Percentiles rank a stretch among this genome's conserved stretches.
Conservation (phyloP, 371 early-diverging fungal species). For the Mucor piriformis region DNA sequence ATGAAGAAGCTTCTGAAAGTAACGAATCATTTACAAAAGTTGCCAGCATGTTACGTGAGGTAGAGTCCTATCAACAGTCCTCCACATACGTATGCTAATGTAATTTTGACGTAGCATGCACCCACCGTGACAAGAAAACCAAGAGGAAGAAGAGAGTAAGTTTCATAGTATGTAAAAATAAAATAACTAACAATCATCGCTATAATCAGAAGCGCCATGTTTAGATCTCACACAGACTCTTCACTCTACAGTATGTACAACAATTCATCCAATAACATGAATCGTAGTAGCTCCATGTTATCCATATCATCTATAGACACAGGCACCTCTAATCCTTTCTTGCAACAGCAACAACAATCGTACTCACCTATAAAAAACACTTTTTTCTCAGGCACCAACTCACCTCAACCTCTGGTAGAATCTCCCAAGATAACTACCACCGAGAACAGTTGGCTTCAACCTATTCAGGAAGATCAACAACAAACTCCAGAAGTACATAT, state of each 20-base stretch:
- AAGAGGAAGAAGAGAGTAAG: constrained; percentile 30
- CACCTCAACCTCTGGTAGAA: background rate
- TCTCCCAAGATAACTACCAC: background rate
- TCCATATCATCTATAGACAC: background rate
- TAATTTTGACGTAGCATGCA: constrained; percentile 19
- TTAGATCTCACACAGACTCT: constrained; percentile 15
- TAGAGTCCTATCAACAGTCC: background rate
- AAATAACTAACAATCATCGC: background rate
- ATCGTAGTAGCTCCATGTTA: constrained; percentile 1
- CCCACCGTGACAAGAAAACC: constrained; percentile 14
- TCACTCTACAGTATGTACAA: background rate
- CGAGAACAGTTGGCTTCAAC: constrained; percentile 1
- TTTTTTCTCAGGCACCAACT: background rate
- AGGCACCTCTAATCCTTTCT: constrained; percentile 6
- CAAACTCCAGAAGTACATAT: background rate
- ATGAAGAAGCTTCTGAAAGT: constrained; percentile 13
- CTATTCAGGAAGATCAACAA: constrained; percentile 16
- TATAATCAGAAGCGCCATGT: background rate
- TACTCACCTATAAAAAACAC: background rate
- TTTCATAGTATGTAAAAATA: background rate
- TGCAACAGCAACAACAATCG: background rate
- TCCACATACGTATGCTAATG: background rate
- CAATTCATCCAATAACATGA: background rate
- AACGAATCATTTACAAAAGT: constrained; percentile 20
- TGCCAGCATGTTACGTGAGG: constrained; percentile 25